phyloP scores from a whole-genome alignment of 257 asterid genomes.

The Solanum acaule region DNA sequence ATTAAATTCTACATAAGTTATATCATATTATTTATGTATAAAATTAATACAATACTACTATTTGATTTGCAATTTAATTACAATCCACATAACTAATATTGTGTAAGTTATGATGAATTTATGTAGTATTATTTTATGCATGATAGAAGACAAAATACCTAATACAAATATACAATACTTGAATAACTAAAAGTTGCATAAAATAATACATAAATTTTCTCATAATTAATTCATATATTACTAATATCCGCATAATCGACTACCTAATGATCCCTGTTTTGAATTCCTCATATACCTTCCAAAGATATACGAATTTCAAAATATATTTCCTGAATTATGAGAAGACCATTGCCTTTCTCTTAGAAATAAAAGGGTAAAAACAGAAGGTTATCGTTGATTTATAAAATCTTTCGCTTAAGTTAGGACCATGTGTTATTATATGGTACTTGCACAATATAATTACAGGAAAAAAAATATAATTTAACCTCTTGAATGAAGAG shows the following conservation, averaged over 20 bases:
- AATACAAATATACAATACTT: not conserved
- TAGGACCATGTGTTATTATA: not conserved
- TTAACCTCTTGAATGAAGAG: not conserved
- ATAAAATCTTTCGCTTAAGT: not conserved
- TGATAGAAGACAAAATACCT: not conserved
- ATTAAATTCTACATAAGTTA: not conserved
- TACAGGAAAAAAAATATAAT: too few relatives aligned
- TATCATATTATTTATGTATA: accelerated
- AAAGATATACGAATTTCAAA: not conserved
- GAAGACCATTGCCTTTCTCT: not conserved
- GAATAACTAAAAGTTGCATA: not conserved
- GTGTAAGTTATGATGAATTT: not conserved
- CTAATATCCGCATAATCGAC: not conserved
- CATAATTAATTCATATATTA: too few relatives aligned
- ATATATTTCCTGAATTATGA: not conserved
- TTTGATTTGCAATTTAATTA: not conserved
- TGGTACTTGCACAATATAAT: not conserved
- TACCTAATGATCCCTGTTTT: too few relatives aligned
- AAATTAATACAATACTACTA: accelerated
- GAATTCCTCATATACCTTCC: not conserved
- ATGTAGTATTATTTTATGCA: too few relatives aligned
- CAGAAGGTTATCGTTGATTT: not conserved
- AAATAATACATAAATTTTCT: too few relatives aligned
- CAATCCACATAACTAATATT: not conserved
- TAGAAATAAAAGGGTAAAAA: not conserved